Base-by-base conservation (phyloP, 768 basidiomycete species). In the Tubosaeta sp. region DNA sequence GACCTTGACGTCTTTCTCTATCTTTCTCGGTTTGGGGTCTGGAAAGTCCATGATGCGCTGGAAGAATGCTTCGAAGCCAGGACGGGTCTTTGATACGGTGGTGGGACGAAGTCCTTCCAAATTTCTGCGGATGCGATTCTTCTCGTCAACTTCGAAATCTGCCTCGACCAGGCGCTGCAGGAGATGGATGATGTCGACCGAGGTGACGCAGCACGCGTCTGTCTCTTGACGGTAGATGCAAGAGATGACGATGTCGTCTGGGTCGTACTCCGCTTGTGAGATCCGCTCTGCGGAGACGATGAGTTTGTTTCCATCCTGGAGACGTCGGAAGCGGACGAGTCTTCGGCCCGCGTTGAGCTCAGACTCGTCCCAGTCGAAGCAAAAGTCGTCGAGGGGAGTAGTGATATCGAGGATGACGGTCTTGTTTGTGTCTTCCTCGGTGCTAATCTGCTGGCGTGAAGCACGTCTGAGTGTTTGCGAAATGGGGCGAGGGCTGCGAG, bases 11-110 rank as follows among this genome's bases (percentile, higher is more conserved):
- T 97, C 93, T 76, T 98, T 97, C 64, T 97, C 95, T 55, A 98
- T 99, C 65, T 94, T 94, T 49, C 95, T 78, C 3, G 95, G 95
- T 66, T 91, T 94, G 8, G 95, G 95, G 40, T 83, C 82, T 0
- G 94, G 90, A 64, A 96, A 95, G 46, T 89, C 84, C 95, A 99
- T 97, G 73, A 99, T 94, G 58, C 84, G 79, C 71, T 89, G 84
- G 78, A 97, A 99, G 68, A 97, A 91, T n/a, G 79, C 75, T 59
- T 90, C 89, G 51, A 81, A 85, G 11, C 84, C 87, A 0, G 79
- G 72, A 58, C 90, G 87, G 65, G 82, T 81, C 73, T 96, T 99
- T 25, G 88, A 87, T 4, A 97, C 84, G 1, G 94, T 96, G 48
- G 82, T 86, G 1, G 95, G 95, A 46, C 85, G 79, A 63, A 96